phyloP scores from a whole-genome alignment of 2,329 filamentous ascomycete species.

The Gliomastix tumulicola region DNA sequence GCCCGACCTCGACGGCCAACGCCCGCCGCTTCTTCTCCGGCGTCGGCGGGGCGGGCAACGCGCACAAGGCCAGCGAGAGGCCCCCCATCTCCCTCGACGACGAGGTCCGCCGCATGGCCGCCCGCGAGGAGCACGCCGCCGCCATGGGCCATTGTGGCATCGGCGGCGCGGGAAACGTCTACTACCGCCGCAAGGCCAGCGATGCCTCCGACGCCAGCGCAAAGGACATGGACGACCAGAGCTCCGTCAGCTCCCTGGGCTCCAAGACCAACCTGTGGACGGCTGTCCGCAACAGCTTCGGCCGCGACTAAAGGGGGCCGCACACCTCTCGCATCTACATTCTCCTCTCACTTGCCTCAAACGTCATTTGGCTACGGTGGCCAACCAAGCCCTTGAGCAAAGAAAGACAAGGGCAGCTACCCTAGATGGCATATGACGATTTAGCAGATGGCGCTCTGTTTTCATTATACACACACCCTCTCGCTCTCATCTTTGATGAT shows the following conservation, averaged over 20 bases:
- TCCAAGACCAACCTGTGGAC: constrained; percentile 23
- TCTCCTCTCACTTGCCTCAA: too few relatives aligned
- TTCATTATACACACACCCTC: too few relatives aligned
- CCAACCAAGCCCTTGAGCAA: too few relatives aligned
- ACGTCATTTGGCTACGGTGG: too few relatives aligned
- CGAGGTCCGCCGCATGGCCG: constrained; percentile 33
- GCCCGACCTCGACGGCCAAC: constrained; percentile 22
- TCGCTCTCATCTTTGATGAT: too few relatives aligned
- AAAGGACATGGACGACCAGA: constrained; percentile 15
- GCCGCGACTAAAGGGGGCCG: constrained; percentile 14
- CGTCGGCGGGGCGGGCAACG: constrained; percentile 61
- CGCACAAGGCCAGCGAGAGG: constrained; percentile 35
- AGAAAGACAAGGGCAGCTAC: too few relatives aligned
- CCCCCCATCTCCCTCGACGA: constrained; percentile 45
- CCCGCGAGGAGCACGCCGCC: constrained; percentile 22
- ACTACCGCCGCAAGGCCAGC: constrained; percentile 49
- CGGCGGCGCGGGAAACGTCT: constrained; percentile 58
- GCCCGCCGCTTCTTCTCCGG: constrained; percentile 55
- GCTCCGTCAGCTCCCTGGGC: constrained; percentile 28
- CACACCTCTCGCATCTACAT: too few relatives aligned
- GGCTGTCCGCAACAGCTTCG: constrained; percentile 22
- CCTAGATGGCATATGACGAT: too few relatives aligned
- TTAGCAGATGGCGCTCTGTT: too few relatives aligned
- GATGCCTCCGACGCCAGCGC: constrained; percentile 6
- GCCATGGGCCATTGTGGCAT: constrained; percentile 57